Conservation (phyloP, 208 protist genomes). For the Leishmania braziliensis region DNA sequence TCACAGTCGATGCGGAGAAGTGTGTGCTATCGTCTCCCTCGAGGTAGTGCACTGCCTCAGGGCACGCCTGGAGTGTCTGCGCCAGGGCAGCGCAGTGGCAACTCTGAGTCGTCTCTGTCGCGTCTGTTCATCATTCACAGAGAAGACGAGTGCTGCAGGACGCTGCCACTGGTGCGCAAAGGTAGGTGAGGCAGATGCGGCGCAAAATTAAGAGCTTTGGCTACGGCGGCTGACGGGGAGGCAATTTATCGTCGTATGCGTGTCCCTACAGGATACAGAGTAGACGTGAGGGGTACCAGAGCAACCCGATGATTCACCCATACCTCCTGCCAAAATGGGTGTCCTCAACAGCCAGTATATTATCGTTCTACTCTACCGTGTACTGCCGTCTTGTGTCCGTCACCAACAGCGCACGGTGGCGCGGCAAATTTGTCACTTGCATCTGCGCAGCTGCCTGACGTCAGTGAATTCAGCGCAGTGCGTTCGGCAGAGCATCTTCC, state of each 20-base stretch:
- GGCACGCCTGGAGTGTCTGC: neutral
- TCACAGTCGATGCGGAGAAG: conserved; percentile 34
- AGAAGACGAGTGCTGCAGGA: neutral
- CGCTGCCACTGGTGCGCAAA: neutral
- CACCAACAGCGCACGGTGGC: neutral
- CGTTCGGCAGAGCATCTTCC: neutral
- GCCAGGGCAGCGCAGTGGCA: conserved; percentile 1
- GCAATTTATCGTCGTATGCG: neutral
- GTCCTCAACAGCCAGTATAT: conserved; percentile 7
- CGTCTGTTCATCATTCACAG: neutral
- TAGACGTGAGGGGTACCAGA: neutral
- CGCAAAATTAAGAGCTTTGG: neutral
- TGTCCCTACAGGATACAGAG: neutral
- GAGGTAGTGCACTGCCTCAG: conserved; percentile 5
- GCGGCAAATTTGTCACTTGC: neutral
- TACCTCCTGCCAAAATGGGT: conserved; percentile 3
- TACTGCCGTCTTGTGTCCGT: neutral
- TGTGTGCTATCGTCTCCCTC: conserved; percentile 32
- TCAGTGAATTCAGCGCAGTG: neutral
- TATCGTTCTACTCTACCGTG: neutral
- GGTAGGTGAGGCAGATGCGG: neutral
- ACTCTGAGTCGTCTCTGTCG: neutral
- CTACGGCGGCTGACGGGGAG: neutral
- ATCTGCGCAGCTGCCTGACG: conserved; percentile 1
- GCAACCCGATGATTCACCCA: neutral